Percentiles rank a stretch among this genome's conserved stretches.
phyloP scores from a whole-genome alignment of 192 early-diverging fungal genomes.

The Mortierella antarctica region DNA sequence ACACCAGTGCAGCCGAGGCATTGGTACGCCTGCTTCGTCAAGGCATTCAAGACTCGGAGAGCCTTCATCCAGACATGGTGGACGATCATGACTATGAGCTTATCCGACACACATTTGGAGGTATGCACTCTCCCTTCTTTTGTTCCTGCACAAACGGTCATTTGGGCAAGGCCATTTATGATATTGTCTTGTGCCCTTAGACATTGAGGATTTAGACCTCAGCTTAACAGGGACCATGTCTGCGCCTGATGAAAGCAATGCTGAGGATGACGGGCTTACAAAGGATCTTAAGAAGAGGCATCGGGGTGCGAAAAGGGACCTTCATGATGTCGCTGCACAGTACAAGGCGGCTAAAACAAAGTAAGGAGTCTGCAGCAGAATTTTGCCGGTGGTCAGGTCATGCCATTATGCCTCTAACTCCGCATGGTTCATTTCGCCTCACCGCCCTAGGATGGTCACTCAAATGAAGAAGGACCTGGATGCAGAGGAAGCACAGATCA shows the following conservation, averaged over 20 bases:
- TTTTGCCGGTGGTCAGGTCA: not conserved
- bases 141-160: not conserved
- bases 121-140: conserved; percentile 1
- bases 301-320: conserved; percentile 14
- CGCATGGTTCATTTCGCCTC: not conserved
- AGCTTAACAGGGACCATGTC: conserved; percentile 31
- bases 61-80: conserved; percentile 31
- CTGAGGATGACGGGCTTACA: conserved; percentile 41
- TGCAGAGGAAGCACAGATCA: conserved; percentile 38
- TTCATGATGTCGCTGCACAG: conserved; percentile 16
- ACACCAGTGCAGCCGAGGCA: conserved; percentile 32
- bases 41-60: conserved; percentile 36
- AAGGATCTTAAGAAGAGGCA: conserved; percentile 35
- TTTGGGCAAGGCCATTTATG: not conserved
- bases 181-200: conserved; percentile 6
- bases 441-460: conserved; percentile 8
- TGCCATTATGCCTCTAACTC: not conserved
- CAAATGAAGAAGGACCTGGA: conserved; percentile 23
- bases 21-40: conserved; percentile 30
- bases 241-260: conserved; percentile 27
- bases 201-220: conserved; percentile 44
- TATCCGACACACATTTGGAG: conserved; percentile 46
- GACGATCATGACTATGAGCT: conserved; percentile 41
- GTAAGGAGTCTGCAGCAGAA: not conserved
- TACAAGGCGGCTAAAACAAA: conserved; percentile 26